Evolutionary conservation across 139 green algal genomes (phyloP).

Genomic region (Tetradesmus lagerheimii): DNA sequence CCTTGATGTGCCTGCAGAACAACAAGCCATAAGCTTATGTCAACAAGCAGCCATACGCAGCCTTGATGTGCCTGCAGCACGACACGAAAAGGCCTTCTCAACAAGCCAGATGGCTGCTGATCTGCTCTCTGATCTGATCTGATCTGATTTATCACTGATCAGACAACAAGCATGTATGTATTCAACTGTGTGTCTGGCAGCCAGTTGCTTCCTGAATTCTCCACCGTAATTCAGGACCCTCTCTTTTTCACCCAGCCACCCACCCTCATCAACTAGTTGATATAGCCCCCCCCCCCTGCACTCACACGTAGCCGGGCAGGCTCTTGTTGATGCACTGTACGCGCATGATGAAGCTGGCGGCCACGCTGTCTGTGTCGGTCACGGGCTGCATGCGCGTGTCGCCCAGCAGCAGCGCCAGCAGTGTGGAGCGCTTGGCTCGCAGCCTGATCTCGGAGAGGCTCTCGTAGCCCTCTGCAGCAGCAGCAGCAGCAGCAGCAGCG

Average conservation of each 20-base stretch:
- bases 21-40: no score
- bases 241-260: no score
- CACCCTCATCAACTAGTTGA: no score
- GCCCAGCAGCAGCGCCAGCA: constrained; percentile 13
- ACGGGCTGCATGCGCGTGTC: neutral
- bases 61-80: constrained; percentile 11
- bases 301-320: constrained; percentile 2
- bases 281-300: neutral
- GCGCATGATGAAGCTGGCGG: neutral
- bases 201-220: no score
- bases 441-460: constrained; percentile 32
- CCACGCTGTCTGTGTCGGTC: neutral
- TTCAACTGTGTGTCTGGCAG: no score
- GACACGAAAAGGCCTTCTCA: no score
- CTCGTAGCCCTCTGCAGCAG: constrained; percentile 22
- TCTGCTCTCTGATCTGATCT: no score
- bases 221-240: no score
- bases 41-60: constrained; percentile 38
- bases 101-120: no score
- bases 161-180: no score
- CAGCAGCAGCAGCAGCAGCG: neutral
- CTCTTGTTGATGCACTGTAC: neutral
- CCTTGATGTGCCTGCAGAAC: constrained; percentile 12
- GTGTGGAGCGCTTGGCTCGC: neutral
- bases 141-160: no score